Base-by-base conservation (phyloP, 31 red algal genomes). In the Asparagopsis taxiformis region DNA sequence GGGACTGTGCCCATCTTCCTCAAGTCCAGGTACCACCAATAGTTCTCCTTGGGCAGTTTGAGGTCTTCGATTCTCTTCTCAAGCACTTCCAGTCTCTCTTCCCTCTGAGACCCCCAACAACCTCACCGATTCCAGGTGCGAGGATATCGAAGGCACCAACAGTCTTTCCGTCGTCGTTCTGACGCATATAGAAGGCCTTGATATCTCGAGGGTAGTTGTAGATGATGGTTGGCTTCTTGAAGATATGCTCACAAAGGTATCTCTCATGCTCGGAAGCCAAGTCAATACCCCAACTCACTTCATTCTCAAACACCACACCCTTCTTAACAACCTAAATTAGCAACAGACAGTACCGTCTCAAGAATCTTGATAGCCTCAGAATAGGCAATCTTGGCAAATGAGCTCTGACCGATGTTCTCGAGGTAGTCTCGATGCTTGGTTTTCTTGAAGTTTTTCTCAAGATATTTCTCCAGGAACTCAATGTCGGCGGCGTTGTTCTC, bases 151-250 rank as follows among this genome's bases (percentile, higher is more conserved):
- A 87, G 15, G 91, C 83, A 37, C 65, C 85, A 31, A 84, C 75
- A 10, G 91, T 94, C 20, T 71, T 62, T 25, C 55, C 72, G 50
- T 55, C 54, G 23, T 92, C 89, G 71, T 94, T 94, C 35, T 52
- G 26, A 21, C 77, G 72, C 91, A 94, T 94, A 62, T 94, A 94
- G 51, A 93, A 94, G 58, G 91, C 91, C 68, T 94, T 94, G 55
- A 94, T 94, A 3, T 16, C 58, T 28, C 61, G 31, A 4, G 91
- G 91, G 59, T 94, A 94, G 68, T 94, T 74, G 50, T 53, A 88
- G 43, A 94, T 76, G 53, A 91, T 84, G n/a, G 83, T 76, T 15
- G 91, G 91, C 24, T 55, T 48, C 48, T 77, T 38, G 22, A 94
- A 75, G 46, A 76, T 79, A 58, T 86, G 67, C 77, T 94, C 91